Percentiles rank a stretch among this genome's conserved stretches.
Conservation (phyloP, 768 basidiomycete genomes). For the Psilocybe azurescens region DNA sequence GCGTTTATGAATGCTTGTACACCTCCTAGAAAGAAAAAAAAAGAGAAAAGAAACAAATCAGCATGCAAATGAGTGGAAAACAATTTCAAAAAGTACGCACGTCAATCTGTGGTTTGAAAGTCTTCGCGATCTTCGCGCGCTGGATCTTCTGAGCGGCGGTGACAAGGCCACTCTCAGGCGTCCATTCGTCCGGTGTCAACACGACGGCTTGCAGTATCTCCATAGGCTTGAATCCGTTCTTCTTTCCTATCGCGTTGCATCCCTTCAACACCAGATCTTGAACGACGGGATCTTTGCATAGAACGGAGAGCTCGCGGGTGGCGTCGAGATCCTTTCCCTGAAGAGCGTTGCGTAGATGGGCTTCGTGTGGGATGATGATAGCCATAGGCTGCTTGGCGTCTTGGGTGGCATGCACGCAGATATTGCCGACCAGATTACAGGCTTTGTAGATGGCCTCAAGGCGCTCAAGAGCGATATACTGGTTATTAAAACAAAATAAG, state of each 20-base stretch:
- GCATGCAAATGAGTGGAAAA: background rate
- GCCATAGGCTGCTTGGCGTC: slow-evolving; percentile 87
- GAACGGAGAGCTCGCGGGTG: slow-evolving; percentile 46
- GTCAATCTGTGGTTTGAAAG: slow-evolving; percentile 37
- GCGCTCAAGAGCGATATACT: slow-evolving; percentile 92
- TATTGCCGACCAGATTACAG: slow-evolving; percentile 77
- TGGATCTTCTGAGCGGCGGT: slow-evolving; percentile 57
- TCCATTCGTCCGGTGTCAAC: slow-evolving; percentile 88
- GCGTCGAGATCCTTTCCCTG: slow-evolving; percentile 40
- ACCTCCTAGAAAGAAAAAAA: slow-evolving; percentile 21
- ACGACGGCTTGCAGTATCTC: slow-evolving; percentile 82
- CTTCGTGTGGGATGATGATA: slow-evolving; percentile 83
- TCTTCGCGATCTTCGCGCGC: slow-evolving; percentile 38
- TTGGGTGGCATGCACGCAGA: slow-evolving; percentile 80
- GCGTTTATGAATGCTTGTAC: slow-evolving; percentile 19
- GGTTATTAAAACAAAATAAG: background rate
- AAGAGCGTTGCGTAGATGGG: slow-evolving; percentile 69
- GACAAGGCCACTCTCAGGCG: slow-evolving; percentile 82
- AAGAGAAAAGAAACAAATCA: background rate
- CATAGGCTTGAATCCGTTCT: slow-evolving; percentile 80
- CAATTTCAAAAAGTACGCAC: slow-evolving; percentile 17
- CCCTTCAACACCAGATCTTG: slow-evolving; percentile 71
- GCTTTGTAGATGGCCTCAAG: slow-evolving; percentile 90
- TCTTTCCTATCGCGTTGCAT: slow-evolving; percentile 82
- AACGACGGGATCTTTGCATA: slow-evolving; percentile 65